phyloP scores from a whole-genome alignment of 768 basidiomycete genomes.

The Auriculariales sp. region DNA sequence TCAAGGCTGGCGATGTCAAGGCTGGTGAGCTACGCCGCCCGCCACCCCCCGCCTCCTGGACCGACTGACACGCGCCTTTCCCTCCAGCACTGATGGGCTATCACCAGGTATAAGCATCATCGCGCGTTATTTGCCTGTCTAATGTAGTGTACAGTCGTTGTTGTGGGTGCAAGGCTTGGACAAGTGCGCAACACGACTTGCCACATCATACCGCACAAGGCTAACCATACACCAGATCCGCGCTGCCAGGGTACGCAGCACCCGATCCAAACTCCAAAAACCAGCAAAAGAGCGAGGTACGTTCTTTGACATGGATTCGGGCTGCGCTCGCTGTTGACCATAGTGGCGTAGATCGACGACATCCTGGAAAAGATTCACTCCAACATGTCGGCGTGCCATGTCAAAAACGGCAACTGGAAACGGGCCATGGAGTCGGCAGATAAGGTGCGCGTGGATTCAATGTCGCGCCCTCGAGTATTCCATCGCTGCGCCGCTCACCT shows the following conservation, averaged over 20 bases:
- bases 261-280: constrained; percentile 2
- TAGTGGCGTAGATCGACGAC: constrained; percentile 41
- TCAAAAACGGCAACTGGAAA: constrained; percentile 69
- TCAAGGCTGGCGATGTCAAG: constrained; percentile 48
- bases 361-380: constrained; percentile 71
- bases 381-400: constrained; percentile 74
- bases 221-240: constrained; percentile 5
- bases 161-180: constrained; percentile 64
- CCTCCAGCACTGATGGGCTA: constrained; percentile 50
- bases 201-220: neutral
- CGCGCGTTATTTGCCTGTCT: neutral
- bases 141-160: constrained; percentile 48
- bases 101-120: constrained; percentile 37
- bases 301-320: constrained; percentile 3
- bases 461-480: neutral
- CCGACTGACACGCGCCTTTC: too few species aligned
- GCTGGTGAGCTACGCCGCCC: constrained; percentile 28
- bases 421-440: constrained; percentile 70
- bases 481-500: too few species aligned
- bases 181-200: constrained; percentile 39
- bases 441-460: constrained; percentile 29
- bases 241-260: constrained; percentile 3
- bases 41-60: neutral
- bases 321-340: neutral
- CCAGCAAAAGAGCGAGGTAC: constrained; percentile 57